Evolutionary conservation across 1,284 basidiomycete species (phyloP), one percentile per base, ranked within the genome.

Genomic region (Athelia sp.): DNA sequence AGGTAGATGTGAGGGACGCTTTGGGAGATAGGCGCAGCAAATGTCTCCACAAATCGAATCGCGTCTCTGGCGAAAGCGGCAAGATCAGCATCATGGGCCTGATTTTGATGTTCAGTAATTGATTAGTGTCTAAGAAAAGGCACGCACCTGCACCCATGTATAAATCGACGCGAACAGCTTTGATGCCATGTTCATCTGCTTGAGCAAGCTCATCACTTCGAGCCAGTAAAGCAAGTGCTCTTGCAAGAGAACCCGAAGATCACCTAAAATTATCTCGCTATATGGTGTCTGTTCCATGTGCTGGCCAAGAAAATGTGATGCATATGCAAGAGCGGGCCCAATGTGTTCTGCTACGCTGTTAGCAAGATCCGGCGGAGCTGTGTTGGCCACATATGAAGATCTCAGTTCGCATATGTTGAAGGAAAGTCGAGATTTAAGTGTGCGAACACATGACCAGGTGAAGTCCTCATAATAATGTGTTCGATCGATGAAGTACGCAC

Each of bases 341-440:
- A 66, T 58, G n/a, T 43, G 40, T 14, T 46, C 35, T 15, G 43
- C 38, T 9, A 61, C 45, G 1, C 49, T 34, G 10, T 34, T 11
- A 3, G 34, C 18, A 0, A 58, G 42, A 44, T 58, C 56, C 1
- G 47, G 42, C 14, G 64, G 38, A 2, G 61, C 56, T 10, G n/a
- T 8, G 29, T 65, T 64, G 4, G 17, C 38, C 1, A 52, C 2
- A 47, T 63, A 58, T 11, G 66, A 68, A 3, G 57, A 59, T 23
- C 61, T 52, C 19, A 65, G 36, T 9, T 56, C 26, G 47, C 60
- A 67, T 6, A 65, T 61, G 49, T 63, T 67, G 54, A 68, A 68
- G 26, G 58, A 54, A 17, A 71, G 60, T 14, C 57, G 54, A 15
- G 45, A 23, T 9, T 53, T 44, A 57, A 66, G 54, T 23, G 59